Evolutionary conservation across 345 rosid genomes (phyloP), one percentile per base, ranked within the genome.

Genomic region (Moringa oleifera): DNA sequence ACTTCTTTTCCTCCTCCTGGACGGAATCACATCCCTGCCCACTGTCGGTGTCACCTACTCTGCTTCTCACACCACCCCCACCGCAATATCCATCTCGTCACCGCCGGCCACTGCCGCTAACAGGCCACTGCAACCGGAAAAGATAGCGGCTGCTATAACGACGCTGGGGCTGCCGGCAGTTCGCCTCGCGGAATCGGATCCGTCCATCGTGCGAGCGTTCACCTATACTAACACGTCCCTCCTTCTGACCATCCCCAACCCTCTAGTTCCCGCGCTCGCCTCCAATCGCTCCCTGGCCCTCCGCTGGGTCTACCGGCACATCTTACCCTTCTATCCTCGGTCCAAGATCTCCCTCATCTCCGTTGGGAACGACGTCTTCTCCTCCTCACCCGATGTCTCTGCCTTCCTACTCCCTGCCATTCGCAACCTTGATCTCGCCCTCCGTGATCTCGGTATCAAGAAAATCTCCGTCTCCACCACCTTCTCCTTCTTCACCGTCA

Each of bases 251-350:
- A 76, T 92, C 68, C 90, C 98, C n/a, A 89, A 89, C 77, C 54
- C 77, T 18, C 72, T 85, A 16, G 75, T 89, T 66, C 90, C 86
- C 0, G 63, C 86, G 24, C 64, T 89, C 52, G 93, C 98, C n/a
- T 57, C 85, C 36, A 92, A 89, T 59, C 93, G 90, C 53, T 77
- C 98, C 0, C 63, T 71, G 25, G 97, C 98, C 18, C 72, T 77
- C 62, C 78, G 79, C 0, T 89, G 98, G 97, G 75, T 88, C 18
- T 84, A 79, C 73, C 70, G 68, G 36, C 91, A 85, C 58, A 94
- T 92, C 23, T 81, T 92, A 23, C 98, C 97, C 0, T 92, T 81
- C 68, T 79, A 85, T 63, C 98, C 95, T 2, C 92, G 97, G 20
- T 75, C 91, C 36, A 82, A 71, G 64, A 86, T 92, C 74, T 67